Evolutionary conservation across 1,284 basidiomycete species (phyloP).

Genomic region (Sanghuangporus sanghuang): DNA sequence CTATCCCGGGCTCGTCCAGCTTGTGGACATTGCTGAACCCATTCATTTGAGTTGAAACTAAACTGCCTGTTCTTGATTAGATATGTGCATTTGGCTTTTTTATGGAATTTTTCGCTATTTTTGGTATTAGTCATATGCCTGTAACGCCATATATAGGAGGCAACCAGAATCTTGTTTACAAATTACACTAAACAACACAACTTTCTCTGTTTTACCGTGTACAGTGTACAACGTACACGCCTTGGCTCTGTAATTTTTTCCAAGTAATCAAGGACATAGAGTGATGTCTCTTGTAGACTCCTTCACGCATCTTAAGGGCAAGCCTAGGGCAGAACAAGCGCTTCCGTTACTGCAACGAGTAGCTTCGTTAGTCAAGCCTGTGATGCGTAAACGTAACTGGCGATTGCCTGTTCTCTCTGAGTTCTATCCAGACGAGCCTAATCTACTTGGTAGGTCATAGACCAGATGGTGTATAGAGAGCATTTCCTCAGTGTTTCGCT

Average conservation of each 20-base stretch:
- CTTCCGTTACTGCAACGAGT: constrained; percentile 64
- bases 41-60: too few relatives aligned
- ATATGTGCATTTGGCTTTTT: too few relatives aligned
- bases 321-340: constrained; percentile 55
- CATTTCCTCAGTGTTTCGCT: not conserved
- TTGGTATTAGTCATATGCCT: too few relatives aligned
- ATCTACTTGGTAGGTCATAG: constrained; percentile 58
- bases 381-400: constrained; percentile 83
- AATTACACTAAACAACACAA: too few relatives aligned
- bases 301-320: constrained; percentile 62
- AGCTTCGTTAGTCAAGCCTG: constrained; percentile 81
- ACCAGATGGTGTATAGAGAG: not conserved
- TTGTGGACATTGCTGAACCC: too few relatives aligned
- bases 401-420: constrained; percentile 77
- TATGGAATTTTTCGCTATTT: too few relatives aligned
- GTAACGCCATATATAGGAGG: too few relatives aligned
- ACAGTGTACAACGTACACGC: too few relatives aligned
- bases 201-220: too few relatives aligned
- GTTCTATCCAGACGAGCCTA: constrained; percentile 76
- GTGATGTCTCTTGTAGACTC: constrained; percentile 43
- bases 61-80: too few relatives aligned
- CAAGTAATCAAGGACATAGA: not conserved
- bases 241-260: not conserved
- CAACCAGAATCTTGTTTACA: too few relatives aligned
- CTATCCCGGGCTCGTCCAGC: too few relatives aligned